Evolutionary conservation across 257 asterid species (phyloP).

Genomic region (Prunella vulgaris): DNA sequence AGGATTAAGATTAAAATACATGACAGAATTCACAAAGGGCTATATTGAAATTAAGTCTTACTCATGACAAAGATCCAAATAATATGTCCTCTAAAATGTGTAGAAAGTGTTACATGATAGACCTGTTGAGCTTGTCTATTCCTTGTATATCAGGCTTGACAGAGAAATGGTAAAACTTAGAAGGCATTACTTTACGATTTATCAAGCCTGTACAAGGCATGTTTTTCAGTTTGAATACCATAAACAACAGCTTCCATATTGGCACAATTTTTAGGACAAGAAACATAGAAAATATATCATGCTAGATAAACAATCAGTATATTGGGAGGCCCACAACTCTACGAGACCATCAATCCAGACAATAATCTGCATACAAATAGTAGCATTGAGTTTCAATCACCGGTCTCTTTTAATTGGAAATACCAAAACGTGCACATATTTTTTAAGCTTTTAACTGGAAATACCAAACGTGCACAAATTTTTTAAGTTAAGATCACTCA

Average conservation of each 20-base stretch:
- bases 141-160: slow-evolving; percentile 4
- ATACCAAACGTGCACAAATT: neutral
- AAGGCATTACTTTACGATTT: neutral
- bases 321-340: too few species aligned
- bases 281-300: neutral
- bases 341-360: too few species aligned
- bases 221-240: slow-evolving; percentile 2
- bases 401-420: too few species aligned
- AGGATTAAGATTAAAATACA: slow-evolving; percentile 26
- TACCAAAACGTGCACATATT: too few species aligned
- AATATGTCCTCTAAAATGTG: neutral
- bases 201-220: neutral
- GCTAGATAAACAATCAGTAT: neutral
- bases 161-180: neutral
- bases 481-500: neutral
- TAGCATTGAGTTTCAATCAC: neutral
- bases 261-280: neutral
- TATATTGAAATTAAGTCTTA: slow-evolving; percentile 11
- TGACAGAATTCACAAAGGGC: slow-evolving; percentile 24
- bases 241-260: neutral
- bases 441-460: neutral
- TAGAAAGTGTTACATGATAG: neutral
- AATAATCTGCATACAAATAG: too few species aligned
- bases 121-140: neutral
- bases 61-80: slow-evolving; percentile 16